Percentiles rank a stretch among this genome's conserved stretches.
phyloP scores from a whole-genome alignment of 2,329 filamentous ascomycete genomes.

The Grosmannia penicillata region DNA sequence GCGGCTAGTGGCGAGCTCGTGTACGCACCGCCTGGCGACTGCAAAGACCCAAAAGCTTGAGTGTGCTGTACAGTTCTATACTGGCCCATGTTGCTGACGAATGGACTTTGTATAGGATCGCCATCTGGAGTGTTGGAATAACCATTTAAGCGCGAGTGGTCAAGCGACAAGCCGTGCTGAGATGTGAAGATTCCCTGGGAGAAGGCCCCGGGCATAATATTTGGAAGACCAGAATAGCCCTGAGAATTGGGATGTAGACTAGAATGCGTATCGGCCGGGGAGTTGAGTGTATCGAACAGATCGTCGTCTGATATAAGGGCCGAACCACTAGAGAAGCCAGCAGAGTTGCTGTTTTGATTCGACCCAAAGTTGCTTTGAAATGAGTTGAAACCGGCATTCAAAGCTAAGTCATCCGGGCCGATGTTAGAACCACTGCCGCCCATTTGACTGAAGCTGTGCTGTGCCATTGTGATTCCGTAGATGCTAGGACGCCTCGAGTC shows the following conservation, averaged over 20 bases:
- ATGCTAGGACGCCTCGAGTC: no score
- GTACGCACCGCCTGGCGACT: constrained; percentile 34
- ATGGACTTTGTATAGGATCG: constrained; percentile 83
- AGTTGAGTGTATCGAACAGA: constrained; percentile 57
- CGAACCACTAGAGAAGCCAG: constrained; percentile 62
- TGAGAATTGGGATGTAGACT: constrained; percentile 38
- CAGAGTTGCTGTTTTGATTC: constrained; percentile 40
- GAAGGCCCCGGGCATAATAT: constrained; percentile 37
- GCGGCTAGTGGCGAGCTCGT: constrained; percentile 33
- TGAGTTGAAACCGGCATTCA: constrained; percentile 44
- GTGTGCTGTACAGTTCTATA: constrained; percentile 55
- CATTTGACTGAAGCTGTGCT: constrained; percentile 42
- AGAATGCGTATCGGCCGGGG: constrained; percentile 35
- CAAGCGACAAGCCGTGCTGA: constrained; percentile 48
- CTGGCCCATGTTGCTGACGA: constrained; percentile 61
- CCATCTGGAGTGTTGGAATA: constrained; percentile 89
- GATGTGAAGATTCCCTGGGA: constrained; percentile 34
- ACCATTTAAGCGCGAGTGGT: constrained; percentile 57
- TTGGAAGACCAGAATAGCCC: constrained; percentile 40
- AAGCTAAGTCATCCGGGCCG: constrained; percentile 73
- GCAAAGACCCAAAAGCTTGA: constrained; percentile 39
- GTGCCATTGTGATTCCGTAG: constrained; percentile 27
- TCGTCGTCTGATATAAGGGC: constrained; percentile 81
- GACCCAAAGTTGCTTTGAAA: constrained; percentile 47
- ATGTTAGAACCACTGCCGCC: constrained; percentile 41